These are phyloP conservation scores for Termitomyces titanicus DNA, from an alignment of 768 basidiomycete genomes.

Conservation along the genomic window DNA sequence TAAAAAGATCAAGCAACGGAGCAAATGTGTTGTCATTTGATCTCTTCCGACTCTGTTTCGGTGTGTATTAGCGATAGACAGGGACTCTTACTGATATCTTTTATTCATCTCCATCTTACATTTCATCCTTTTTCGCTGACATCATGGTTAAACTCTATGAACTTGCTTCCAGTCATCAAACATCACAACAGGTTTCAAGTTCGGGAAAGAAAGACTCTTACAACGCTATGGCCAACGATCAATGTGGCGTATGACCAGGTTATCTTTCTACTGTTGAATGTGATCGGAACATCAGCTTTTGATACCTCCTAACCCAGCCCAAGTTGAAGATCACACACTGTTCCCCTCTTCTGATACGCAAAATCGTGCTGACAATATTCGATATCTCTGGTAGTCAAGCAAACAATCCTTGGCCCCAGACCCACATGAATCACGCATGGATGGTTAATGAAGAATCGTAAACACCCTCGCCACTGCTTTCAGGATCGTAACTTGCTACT, in stretches of 20 bases:
- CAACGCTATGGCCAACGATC: not conserved
- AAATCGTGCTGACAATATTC: not conserved
- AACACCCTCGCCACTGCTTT: not conserved
- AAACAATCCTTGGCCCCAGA: not conserved
- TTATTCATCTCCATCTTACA: constrained; percentile 5
- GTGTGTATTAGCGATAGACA: constrained; percentile 17
- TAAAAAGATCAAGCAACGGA: constrained; percentile 63
- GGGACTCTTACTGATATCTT: constrained; percentile 20
- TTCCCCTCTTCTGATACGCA: not conserved
- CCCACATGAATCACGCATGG: not conserved
- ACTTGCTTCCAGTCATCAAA: not conserved
- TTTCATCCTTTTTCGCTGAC: not conserved
- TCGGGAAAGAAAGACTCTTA: not conserved
- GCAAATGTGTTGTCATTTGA: constrained; percentile 61
- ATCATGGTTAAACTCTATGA: not conserved
- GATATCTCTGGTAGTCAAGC: not conserved
- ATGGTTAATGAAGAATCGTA: not conserved
- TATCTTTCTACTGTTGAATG: too few relatives aligned
- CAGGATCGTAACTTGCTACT: not conserved
- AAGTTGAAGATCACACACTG: not conserved
- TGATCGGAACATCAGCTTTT: not conserved
- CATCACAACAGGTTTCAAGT: not conserved
- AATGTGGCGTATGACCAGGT: not conserved
- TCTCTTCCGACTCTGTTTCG: constrained; percentile 11
- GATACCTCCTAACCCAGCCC: not conserved